Base-by-base conservation (phyloP, 371 early-diverging fungal species). In the Blakeslea trispora region DNA sequence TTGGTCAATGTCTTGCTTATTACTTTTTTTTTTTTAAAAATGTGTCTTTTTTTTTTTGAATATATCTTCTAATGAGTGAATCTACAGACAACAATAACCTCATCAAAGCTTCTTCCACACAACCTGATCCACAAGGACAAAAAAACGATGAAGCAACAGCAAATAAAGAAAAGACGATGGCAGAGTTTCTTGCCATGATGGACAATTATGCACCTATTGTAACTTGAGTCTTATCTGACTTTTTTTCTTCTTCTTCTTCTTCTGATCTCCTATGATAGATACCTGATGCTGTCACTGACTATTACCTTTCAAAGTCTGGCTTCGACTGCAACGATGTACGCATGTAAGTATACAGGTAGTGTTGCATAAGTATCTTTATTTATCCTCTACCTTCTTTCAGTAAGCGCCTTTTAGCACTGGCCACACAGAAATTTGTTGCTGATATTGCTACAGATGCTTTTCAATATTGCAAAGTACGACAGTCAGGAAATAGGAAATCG, bases 251-350 rank as follows among this genome's bases (percentile, higher is more conserved):
- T 0, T 34, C 18, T 55, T 52, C 11, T 40, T 7, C 15, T 21
- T 35, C 23, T 37, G 9, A 28, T 19, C 0, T 31, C 42, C 48
- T 22, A n/a, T 40, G 6, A 18, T 64, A 91, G 91, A 94, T 99
- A 64, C 99, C 99, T 35, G 99, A 99, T 66, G 91, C 91, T 32
- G 93, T 98, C 11, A 93, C 95, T 21, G 99, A 99, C 64, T 93
- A 97, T 71, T 96, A 95, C 67, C 74, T 99, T 42, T 85, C 90
- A 39, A 83, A 91, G 66, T 88, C 96, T 4, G 99, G 99, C 5
- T 92, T 99, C 55, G 89, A 92, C 44, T 95, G 93, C 62, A 88
- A 89, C 37, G 97, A 98, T 74, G 79, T 89, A 31, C 79, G 96
- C 59, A 82, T 97, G 87, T 91, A 83, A 23, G 5, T 18, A 24